These are phyloP conservation scores for Capillidium heterosporum DNA, from an alignment of 371 early-diverging fungal genomes.

Conservation along the genomic window DNA sequence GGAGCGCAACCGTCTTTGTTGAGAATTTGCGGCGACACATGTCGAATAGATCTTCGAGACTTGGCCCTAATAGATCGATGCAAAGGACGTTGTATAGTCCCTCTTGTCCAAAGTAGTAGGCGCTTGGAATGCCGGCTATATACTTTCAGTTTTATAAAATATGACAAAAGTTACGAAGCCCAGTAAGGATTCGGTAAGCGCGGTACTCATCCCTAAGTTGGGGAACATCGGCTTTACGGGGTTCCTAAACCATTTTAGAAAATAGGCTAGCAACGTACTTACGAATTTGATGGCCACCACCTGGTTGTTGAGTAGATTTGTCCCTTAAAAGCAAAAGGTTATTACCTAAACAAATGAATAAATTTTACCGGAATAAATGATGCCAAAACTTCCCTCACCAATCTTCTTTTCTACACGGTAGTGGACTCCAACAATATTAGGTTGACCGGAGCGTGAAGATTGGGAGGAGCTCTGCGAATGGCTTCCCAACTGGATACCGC, in stretches of 20 bases:
- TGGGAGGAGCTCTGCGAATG: constrained; percentile 10
- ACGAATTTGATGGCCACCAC: constrained; percentile 72
- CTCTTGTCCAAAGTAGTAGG: constrained; percentile 83
- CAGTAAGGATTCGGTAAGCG: constrained; percentile 61
- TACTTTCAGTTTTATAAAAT: background rate
- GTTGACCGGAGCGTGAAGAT: constrained; percentile 18
- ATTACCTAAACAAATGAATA: background rate
- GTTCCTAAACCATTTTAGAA: constrained; percentile 22
- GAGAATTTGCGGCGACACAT: constrained; percentile 19
- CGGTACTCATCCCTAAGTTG: constrained; percentile 76
- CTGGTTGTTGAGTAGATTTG: constrained; percentile 44
- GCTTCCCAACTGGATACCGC: background rate
- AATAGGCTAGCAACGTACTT: background rate
- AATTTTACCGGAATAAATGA: constrained; percentile 50
- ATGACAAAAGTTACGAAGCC: constrained; percentile 17
- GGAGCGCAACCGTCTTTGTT: constrained; percentile 24
- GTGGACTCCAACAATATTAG: constrained; percentile 36
- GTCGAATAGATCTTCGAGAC: constrained; percentile 70
- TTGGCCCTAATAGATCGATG: constrained; percentile 92
- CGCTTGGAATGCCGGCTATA: constrained; percentile 56
- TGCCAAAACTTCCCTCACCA: constrained; percentile 61
- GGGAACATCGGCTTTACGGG: constrained; percentile 71
- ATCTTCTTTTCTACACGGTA: constrained; percentile 54
- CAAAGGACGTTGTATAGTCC: constrained; percentile 75
- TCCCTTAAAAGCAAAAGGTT: constrained; percentile 9